Base-by-base conservation (phyloP, 768 basidiomycete species). In the Lentinus brumalis region DNA sequence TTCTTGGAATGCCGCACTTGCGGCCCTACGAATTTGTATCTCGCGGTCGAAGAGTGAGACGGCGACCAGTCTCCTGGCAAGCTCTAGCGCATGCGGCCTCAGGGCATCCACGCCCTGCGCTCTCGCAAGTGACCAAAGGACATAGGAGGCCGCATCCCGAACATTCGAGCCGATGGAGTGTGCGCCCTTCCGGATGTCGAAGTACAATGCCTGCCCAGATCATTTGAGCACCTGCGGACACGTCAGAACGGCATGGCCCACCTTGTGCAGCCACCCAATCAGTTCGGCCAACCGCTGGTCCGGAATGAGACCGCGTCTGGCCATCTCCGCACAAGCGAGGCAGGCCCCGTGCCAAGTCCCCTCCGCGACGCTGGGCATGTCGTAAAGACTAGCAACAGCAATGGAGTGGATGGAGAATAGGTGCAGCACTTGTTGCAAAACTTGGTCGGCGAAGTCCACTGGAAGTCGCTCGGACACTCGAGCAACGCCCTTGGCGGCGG, bases 1-100 rank as follows among this genome's bases (percentile, higher is more conserved):
- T 76, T 99, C 97, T 75, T 99, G 97, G 72, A 93, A 98, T 12
- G 96, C 93, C 16, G 97, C 97, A 73, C 96, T 98, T 12, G 96
- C 96, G 14, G 97, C 96, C 65, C 97, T 79, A 29, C 97, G 84
- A 57, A 99, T 94, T 62, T 94, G 92, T 31, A 98, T 86, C 74
- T 99, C 97, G 35, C 97, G 85, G 77, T 99, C 97, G 71, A 86
- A 96, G 32, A 94, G 76, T 1, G 96, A 86, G 29, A 93, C 90
- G 26, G 85, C 83, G n/a, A 88, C 85, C 60, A 98, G 81, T 35
- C 78, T 77, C 46, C 79, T 83, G 5, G 96, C 91, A 21, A 98
- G 81, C 49, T 78, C 75, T 4, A 76, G 72, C 5, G 91, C 84
- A 71, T 89, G 83, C 0, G 86, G 87, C 45, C 75, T 72, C 56